phyloP scores from a whole-genome alignment of 768 basidiomycete genomes.

The Psilocybe azurescens region DNA sequence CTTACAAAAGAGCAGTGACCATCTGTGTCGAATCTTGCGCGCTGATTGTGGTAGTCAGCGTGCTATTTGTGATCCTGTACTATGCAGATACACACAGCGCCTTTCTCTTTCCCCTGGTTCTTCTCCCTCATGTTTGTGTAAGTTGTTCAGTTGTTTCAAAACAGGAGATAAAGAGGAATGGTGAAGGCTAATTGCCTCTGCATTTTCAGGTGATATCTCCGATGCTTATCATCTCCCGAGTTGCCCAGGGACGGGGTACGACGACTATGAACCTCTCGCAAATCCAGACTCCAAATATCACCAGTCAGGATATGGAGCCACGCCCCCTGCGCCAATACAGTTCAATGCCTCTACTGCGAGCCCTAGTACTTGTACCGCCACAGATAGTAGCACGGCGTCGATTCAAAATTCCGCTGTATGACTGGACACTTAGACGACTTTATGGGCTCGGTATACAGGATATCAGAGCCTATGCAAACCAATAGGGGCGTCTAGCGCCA shows the following conservation, averaged over 20 bases:
- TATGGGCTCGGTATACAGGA: too few species aligned
- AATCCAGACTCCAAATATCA: not conserved
- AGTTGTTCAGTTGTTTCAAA: not conserved
- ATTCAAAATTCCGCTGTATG: too few species aligned
- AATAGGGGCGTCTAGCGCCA: too few species aligned
- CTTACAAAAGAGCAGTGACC: slow-evolving; percentile 9
- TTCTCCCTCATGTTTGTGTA: slow-evolving; percentile 9
- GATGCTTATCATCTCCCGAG: slow-evolving; percentile 10
- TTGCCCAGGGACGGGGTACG: slow-evolving; percentile 1
- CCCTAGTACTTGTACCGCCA: too few species aligned
- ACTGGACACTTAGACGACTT: too few species aligned
- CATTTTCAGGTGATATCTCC: slow-evolving; percentile 8
- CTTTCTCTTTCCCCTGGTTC: slow-evolving; percentile 5
- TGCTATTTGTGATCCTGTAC: slow-evolving; percentile 5
- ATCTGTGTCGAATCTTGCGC: slow-evolving; percentile 22
- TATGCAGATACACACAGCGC: slow-evolving; percentile 1
- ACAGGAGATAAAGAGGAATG: not conserved
- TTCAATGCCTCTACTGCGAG: not conserved
- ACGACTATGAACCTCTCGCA: not conserved
- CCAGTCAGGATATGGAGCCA: not conserved
- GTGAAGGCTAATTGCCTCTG: not conserved
- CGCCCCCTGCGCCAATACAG: not conserved
- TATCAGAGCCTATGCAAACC: too few species aligned
- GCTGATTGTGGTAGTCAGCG: slow-evolving; percentile 7
- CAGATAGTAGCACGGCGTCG: too few species aligned